Percentiles rank a stretch among this genome's conserved stretches.
Conservation (phyloP, 805 yeast species). For the Cyberlindnera misumaiensis region DNA sequence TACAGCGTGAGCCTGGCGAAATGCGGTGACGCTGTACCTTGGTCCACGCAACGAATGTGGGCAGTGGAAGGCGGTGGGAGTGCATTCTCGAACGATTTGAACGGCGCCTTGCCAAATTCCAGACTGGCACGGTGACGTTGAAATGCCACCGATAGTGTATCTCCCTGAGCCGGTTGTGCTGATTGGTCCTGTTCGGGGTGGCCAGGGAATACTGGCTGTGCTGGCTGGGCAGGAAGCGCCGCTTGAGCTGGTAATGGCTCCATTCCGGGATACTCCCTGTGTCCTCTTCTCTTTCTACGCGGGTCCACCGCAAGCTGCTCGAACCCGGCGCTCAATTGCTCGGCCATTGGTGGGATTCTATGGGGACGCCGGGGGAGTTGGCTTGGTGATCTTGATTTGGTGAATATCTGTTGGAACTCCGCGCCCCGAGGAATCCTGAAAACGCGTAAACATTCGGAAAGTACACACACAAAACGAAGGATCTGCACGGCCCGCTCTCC, state of each 20-base stretch:
- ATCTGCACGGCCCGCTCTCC: background rate
- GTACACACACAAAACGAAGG: background rate
- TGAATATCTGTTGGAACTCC: too few species aligned
- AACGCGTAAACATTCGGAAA: background rate
- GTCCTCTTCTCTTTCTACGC: too few species aligned
- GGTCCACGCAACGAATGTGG: constrained; percentile 64
- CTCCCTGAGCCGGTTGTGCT: constrained; percentile 1
- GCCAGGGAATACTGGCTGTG: too few species aligned
- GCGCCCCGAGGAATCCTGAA: too few species aligned
- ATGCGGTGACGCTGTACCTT: constrained; percentile 79
- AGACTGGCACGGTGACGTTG: constrained; percentile 12
- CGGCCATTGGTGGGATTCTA: too few species aligned
- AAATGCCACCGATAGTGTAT: constrained; percentile 14
- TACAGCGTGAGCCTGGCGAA: constrained; percentile 75
- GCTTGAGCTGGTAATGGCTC: too few species aligned
- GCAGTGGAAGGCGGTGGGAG: constrained; percentile 76
- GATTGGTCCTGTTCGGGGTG: constrained; percentile 2
- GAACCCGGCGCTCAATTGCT: too few species aligned
- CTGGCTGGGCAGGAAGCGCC: background rate
- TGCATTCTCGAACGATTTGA: constrained; percentile 69
- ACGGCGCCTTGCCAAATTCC: constrained; percentile 31
- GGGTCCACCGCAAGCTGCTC: too few species aligned
- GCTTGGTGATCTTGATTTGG: too few species aligned
- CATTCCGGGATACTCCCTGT: too few species aligned
- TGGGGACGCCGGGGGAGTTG: too few species aligned